Base-by-base conservation (phyloP, 2,329 filamentous ascomycete genomes). In the Thielaviopsis cerberus region DNA sequence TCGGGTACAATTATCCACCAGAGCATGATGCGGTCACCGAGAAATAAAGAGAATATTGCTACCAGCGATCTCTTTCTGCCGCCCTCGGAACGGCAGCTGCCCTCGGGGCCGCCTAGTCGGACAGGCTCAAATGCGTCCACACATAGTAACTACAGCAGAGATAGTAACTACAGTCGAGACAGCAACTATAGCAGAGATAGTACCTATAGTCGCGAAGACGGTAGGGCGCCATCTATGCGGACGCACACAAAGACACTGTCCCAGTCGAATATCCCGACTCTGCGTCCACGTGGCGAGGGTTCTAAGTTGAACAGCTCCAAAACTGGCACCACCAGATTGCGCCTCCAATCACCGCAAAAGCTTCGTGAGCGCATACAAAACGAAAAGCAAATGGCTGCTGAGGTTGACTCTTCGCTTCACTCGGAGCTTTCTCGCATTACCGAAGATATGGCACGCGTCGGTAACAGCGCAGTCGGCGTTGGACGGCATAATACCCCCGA, bases 351-450 rank as follows among this genome's bases (percentile, higher is more conserved):
- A 15, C 77, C 83, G 0, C 84, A 85, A 64, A 90, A 86, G 67
- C 73, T 91, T 22, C 85, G 90, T 20, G 90, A 96, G 71, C 83
- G 91, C 34, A 76, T 96, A 0, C 85, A 91, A 64, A 83, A 80
- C 53, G 89, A 95, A 68, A 88, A 89, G 69, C 81, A 79, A 58
- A 79, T 83, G 0, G 80, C 90, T 17, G 80, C 82, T 4, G 80
- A 82, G 8, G 81, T 83, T 0, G 86, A 90, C 61, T 75, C 77
- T 2, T 78, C 78, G 3, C 70, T 96, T 15, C 81, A 85, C 67
- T 79, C 81, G 4, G 90, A 96, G 67, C 74, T 96, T 8, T 80
- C 80, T 55, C 84, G 85, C 62, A 91, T 96, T 64, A 80, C 86
- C 0, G 81, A 88, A 59, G 89, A 96, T 67, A 80, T 95, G 72